Conservation (phyloP, 2,329 filamentous ascomycete genomes). For the Cladophialophora chaetospira region DNA sequence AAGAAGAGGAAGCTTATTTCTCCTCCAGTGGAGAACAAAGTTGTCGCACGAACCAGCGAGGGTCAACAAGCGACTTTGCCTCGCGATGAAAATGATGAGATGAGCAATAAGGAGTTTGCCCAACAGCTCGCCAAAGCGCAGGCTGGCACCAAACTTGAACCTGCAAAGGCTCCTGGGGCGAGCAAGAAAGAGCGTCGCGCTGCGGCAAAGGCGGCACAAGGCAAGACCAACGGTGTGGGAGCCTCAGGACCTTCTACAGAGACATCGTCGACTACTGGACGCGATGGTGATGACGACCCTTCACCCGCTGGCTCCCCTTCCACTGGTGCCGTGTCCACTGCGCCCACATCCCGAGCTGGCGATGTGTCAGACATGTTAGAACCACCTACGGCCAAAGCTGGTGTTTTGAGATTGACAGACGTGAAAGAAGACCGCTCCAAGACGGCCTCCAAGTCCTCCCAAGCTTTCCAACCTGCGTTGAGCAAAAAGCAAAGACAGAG, state of each 20-base stretch:
- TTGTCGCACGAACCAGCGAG: conserved; percentile 35
- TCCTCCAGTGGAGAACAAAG: conserved; percentile 38
- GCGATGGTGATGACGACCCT: conserved; percentile 74
- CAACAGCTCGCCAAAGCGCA: conserved; percentile 70
- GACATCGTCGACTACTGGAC: conserved; percentile 70
- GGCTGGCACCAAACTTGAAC: conserved; percentile 64
- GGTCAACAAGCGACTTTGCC: conserved; percentile 31
- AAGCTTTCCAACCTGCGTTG: conserved; percentile 68
- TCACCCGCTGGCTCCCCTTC: conserved; percentile 69
- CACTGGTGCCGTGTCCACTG: conserved; percentile 36
- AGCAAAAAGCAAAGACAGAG: conserved; percentile 97
- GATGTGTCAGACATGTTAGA: conserved; percentile 94
- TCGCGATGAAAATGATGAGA: conserved; percentile 58
- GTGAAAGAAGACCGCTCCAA: conserved; percentile 57
- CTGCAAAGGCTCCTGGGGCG: conserved; percentile 34
- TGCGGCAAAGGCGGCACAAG: conserved; percentile 43
- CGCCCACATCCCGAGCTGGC: conserved; percentile 59
- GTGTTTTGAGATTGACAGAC: conserved; percentile 76
- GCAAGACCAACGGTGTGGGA: conserved; percentile 52
- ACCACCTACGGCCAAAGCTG: conserved; percentile 65
- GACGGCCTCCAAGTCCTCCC: conserved; percentile 62
- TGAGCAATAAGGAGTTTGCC: conserved; percentile 75
- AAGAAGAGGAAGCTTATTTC: conserved; percentile 45
- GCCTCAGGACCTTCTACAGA: conserved; percentile 54
- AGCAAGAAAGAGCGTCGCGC: conserved; percentile 47